Conservation (phyloP, 2,329 filamentous ascomycete genomes). For the Aspergillus texensis region DNA sequence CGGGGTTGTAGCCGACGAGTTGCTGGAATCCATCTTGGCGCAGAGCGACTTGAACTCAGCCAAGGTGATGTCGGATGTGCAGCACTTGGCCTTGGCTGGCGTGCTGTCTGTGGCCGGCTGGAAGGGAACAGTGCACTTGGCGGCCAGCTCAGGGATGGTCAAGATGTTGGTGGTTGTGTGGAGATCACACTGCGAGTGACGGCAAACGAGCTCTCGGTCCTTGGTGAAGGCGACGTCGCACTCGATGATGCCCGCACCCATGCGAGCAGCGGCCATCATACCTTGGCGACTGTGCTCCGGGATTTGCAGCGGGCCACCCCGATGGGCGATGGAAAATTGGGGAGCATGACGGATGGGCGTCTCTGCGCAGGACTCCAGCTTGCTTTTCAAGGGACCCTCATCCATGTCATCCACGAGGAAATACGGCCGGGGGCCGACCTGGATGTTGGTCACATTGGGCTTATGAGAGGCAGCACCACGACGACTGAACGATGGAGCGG, state of each 20-base stretch:
- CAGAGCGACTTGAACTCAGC: constrained; percentile 25
- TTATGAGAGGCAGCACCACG: constrained; percentile 1
- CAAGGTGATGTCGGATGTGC: constrained; percentile 23
- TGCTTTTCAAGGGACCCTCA: constrained; percentile 19
- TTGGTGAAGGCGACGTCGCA: constrained; percentile 24
- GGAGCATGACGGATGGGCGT: constrained; percentile 19
- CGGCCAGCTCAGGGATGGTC: constrained; percentile 20
- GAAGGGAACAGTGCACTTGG: constrained; percentile 23
- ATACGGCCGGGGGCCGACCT: constrained; percentile 24
- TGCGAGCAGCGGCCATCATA: constrained; percentile 21
- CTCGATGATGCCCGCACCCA: constrained; percentile 23
- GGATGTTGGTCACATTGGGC: constrained; percentile 20
- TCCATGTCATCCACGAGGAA: constrained; percentile 24
- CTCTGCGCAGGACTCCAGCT: constrained; percentile 20
- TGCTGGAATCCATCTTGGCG: constrained; percentile 26
- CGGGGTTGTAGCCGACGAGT: constrained; percentile 18
- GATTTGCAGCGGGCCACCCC: constrained; percentile 22
- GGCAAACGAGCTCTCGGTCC: constrained; percentile 23
- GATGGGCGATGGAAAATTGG: constrained; percentile 23
- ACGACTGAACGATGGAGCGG: constrained; percentile 14
- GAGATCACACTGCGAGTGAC: constrained; percentile 25
- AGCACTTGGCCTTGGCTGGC: constrained; percentile 19
- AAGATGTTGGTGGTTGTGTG: constrained; percentile 26
- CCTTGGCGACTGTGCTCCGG: constrained; percentile 23
- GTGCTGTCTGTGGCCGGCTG: constrained; percentile 14